These are phyloP conservation scores for Linnemannia schmuckeri DNA, from an alignment of 192 early-diverging fungal species.

Conservation along the genomic window DNA sequence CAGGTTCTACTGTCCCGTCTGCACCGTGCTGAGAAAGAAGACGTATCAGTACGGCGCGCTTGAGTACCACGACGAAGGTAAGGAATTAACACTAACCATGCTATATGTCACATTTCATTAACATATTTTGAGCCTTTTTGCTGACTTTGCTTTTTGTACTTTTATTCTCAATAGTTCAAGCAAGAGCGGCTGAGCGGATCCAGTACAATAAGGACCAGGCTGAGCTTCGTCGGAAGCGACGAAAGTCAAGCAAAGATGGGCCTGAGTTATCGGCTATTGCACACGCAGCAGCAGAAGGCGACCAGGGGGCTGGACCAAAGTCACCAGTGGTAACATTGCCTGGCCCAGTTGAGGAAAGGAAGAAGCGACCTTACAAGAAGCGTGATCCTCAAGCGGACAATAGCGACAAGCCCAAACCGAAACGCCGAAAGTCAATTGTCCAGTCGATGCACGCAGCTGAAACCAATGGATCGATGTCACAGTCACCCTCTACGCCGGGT, in stretches of 20 bases:
- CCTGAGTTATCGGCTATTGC: constrained; percentile 7
- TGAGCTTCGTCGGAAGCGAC: constrained; percentile 26
- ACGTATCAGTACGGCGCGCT: constrained; percentile 15
- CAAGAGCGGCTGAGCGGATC: constrained; percentile 12
- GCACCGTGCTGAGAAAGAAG: constrained; percentile 51
- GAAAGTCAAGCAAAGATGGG: constrained; percentile 35
- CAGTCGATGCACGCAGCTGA: constrained; percentile 11
- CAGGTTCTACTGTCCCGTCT: constrained; percentile 72
- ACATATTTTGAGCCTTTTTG: not conserved
- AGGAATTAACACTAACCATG: not conserved
- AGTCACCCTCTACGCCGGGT: not conserved
- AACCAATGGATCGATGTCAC: not conserved
- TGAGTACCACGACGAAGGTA: constrained; percentile 35
- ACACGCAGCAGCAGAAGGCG: not conserved
- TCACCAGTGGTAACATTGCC: not conserved
- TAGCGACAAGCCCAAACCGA: constrained; percentile 23
- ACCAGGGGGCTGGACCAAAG: not conserved
- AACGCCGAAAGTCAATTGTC: constrained; percentile 31
- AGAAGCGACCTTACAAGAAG: constrained; percentile 40
- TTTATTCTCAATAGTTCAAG: constrained; percentile 14
- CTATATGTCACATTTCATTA: too few species aligned
- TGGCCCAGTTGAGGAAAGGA: constrained; percentile 27
- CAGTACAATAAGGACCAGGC: constrained; percentile 21
- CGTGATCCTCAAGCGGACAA: constrained; percentile 17
- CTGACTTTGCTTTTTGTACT: not conserved